phyloP scores from a whole-genome alignment of 768 basidiomycete species.

The Cystofilobasidium capitatum region DNA sequence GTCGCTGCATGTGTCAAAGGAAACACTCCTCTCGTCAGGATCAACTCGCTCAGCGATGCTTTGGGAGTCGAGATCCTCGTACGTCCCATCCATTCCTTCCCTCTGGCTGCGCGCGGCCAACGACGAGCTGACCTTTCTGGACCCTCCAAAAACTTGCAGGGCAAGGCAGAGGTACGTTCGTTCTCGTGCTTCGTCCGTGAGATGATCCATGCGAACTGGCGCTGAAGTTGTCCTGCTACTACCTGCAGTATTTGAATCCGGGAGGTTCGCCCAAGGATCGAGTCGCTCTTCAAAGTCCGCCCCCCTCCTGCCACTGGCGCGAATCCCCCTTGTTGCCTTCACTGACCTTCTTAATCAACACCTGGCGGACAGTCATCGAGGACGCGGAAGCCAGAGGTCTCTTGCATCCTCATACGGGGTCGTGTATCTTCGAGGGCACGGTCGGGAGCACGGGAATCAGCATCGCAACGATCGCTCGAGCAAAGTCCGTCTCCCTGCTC shows the following conservation, averaged over 20 bases:
- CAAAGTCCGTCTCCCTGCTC: conserved; percentile 49
- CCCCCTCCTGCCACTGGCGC: neutral
- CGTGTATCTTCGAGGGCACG: conserved; percentile 92
- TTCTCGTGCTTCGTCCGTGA: neutral
- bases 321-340: neutral
- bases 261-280: conserved; percentile 97
- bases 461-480: conserved; percentile 81
- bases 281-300: conserved; percentile 79
- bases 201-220: neutral
- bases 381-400: conserved; percentile 79
- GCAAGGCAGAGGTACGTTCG: conserved; percentile 72
- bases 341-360: neutral
- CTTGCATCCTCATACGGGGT: conserved; percentile 74
- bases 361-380: conserved; percentile 74
- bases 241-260: conserved; percentile 75
- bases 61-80: conserved; percentile 83
- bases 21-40: conserved; percentile 85
- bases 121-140: neutral
- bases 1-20: conserved; percentile 45
- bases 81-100: conserved; percentile 19
- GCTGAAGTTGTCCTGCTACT: neutral
- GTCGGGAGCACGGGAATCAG: conserved; percentile 92
- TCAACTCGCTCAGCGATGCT: conserved; percentile 80
- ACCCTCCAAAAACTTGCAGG: conserved; percentile 43
- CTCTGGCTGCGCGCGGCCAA: conserved; percentile 2